A percentile compares a stretch with the other conserved stretches of the same genome.
Conservation (phyloP, 2,329 filamentous ascomycete genomes). For the Claviceps humidiphila region DNA sequence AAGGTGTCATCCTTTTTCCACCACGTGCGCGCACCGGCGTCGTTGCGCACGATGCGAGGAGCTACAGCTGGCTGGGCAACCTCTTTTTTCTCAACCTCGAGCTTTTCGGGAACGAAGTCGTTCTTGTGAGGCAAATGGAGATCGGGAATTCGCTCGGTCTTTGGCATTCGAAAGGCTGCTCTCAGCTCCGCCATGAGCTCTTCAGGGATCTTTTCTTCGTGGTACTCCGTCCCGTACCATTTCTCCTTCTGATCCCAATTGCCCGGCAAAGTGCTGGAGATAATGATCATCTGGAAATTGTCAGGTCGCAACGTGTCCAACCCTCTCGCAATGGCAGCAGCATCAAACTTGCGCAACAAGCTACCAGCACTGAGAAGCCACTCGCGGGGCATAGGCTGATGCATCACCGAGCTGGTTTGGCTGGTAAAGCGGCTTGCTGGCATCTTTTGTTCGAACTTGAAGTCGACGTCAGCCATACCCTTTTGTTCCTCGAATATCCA, state of each 20-base stretch:
- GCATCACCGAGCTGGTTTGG: conserved; percentile 75
- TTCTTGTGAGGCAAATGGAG: conserved; percentile 86
- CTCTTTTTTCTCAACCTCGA: conserved; percentile 92
- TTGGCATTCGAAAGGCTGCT: conserved; percentile 44
- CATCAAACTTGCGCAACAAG: conserved; percentile 67
- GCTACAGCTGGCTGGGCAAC: conserved; percentile 59
- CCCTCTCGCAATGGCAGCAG: conserved; percentile 59
- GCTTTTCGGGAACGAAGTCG: conserved; percentile 84
- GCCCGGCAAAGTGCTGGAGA: conserved; percentile 73
- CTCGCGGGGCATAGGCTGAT: conserved; percentile 74
- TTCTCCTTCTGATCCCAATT: conserved; percentile 81
- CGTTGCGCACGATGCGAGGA: conserved; percentile 76
- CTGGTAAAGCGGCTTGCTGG: conserved; percentile 84
- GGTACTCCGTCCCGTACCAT: conserved; percentile 97
- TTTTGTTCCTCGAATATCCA: conserved; percentile 95
- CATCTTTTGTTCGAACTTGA: conserved; percentile 88
- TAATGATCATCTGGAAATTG: conserved; percentile 74
- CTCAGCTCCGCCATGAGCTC: conserved; percentile 62
- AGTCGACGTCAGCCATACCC: conserved; percentile 80
- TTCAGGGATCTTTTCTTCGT: conserved; percentile 61
- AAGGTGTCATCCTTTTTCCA: conserved; percentile 98
- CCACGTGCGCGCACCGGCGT: conserved; percentile 71
- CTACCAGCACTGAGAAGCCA: conserved; percentile 73
- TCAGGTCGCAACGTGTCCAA: conserved; percentile 67
- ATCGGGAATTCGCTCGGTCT: conserved; percentile 48